phyloP scores from a whole-genome alignment of 208 protist species.

The Acanthamoeba royreba region DNA sequence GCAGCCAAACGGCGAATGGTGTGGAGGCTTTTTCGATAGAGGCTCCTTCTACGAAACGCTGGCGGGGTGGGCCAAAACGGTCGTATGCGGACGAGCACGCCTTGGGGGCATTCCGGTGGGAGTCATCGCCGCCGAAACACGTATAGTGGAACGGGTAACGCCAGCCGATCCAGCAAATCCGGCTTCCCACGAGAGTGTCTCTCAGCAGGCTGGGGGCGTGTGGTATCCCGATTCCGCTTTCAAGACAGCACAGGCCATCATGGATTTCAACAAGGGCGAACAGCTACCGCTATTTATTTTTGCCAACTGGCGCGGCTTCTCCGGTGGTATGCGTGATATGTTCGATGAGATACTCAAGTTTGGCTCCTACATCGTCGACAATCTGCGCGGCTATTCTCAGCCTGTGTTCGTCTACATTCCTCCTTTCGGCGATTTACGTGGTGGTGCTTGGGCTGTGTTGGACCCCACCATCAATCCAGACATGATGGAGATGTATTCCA shows the following conservation, averaged over 20 bases:
- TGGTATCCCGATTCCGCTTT: constrained; percentile 97
- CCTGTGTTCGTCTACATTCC: constrained; percentile 97
- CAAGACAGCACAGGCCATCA: constrained; percentile 97
- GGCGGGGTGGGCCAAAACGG: constrained; percentile 94
- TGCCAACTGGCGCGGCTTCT: constrained; percentile 99
- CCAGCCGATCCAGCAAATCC: constrained; percentile 94
- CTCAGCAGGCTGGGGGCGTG: constrained; percentile 82
- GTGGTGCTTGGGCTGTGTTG: constrained; percentile 97
- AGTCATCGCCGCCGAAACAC: constrained; percentile 96
- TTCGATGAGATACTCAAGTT: constrained; percentile 99
- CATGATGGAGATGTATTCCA: constrained; percentile 97
- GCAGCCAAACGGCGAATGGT: constrained; percentile 32
- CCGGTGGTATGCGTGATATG: constrained; percentile 98
- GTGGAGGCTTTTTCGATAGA: constrained; percentile 86
- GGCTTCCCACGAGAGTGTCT: constrained; percentile 56
- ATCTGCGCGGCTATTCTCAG: constrained; percentile 91
- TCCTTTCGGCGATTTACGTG: constrained; percentile 93
- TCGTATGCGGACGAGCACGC: constrained; percentile 92
- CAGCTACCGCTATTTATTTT: constrained; percentile 96
- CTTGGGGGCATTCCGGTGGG: constrained; percentile 97
- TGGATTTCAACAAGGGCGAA: constrained; percentile 95
- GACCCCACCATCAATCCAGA: constrained; percentile 96
- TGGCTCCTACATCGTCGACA: constrained; percentile 97
- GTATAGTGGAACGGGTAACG: constrained; percentile 88
- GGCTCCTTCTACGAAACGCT: constrained; percentile 89